These are phyloP conservation scores for Saccharomycopsis oosterbeekiorum DNA, from an alignment of 805 yeast species.

Conservation along the genomic window DNA sequence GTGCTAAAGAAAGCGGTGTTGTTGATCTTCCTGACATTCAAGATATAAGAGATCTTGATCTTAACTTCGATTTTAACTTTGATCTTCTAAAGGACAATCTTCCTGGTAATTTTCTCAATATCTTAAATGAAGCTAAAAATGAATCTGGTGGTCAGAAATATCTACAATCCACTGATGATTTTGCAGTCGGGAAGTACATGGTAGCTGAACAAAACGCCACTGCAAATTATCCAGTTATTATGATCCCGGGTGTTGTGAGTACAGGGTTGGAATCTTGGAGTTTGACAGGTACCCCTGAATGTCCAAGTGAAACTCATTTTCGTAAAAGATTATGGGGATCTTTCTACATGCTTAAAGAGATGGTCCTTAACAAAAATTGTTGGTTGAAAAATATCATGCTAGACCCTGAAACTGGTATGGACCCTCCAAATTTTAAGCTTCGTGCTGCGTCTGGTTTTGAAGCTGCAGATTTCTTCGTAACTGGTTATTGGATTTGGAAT, in stretches of 20 bases:
- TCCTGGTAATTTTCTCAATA: slow-evolving; percentile 10
- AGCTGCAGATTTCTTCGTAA: slow-evolving; percentile 91
- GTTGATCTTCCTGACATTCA: slow-evolving; percentile 8
- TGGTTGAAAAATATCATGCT: slow-evolving; percentile 90
- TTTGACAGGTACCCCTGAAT: slow-evolving; percentile 58
- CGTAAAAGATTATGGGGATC: slow-evolving; percentile 95
- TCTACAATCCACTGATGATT: slow-evolving; percentile 60
- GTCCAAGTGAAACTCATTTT: slow-evolving; percentile 79
- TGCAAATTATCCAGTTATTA: slow-evolving; percentile 67
- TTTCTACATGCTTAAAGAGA: slow-evolving; percentile 84
- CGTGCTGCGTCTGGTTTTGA: slow-evolving; percentile 95
- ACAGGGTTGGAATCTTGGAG: slow-evolving; percentile 97
- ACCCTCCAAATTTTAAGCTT: slow-evolving; percentile 71
- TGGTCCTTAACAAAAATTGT: slow-evolving; percentile 85
- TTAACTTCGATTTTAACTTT: slow-evolving; percentile 17
- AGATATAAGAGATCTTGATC: slow-evolving; percentile 13
- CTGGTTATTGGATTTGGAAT: slow-evolving; percentile 99
- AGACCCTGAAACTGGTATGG: slow-evolving; percentile 86
- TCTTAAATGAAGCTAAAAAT: slow-evolving; percentile 13
- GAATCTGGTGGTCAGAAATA: slow-evolving; percentile 4
- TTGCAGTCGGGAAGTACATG: slow-evolving; percentile 75
- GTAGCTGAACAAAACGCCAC: slow-evolving; percentile 38
- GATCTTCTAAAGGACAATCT: slow-evolving; percentile 14
- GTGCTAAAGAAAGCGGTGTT: slow-evolving; percentile 17
- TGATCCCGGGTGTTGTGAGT: slow-evolving; percentile 94